A percentile compares a stretch with the other conserved stretches of the same genome.
These are phyloP conservation scores for Fennellomyces sp. DNA, from an alignment of 371 early-diverging fungal species.

Conservation along the genomic window DNA sequence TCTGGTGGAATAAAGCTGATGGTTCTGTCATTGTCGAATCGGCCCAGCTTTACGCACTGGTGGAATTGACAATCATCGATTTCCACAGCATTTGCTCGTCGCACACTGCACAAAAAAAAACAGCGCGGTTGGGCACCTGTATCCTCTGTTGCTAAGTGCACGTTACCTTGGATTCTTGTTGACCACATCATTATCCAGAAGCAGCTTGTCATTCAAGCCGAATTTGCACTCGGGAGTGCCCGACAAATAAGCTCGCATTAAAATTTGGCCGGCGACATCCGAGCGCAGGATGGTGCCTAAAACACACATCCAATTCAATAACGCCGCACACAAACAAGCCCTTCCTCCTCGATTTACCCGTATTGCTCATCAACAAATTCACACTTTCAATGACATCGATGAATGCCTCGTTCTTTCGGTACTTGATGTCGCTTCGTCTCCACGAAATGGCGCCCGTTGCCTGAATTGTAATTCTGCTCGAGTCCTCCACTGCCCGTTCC, in stretches of 20 bases:
- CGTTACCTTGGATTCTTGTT: constrained; percentile 33
- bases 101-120: no score
- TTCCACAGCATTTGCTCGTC: constrained; percentile 70
- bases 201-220: constrained; percentile 86
- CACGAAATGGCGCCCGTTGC: constrained; percentile 91
- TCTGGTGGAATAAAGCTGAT: constrained; percentile 98
- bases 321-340: no score
- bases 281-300: constrained; percentile 76
- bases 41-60: constrained; percentile 87
- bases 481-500: constrained; percentile 74
- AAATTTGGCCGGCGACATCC: constrained; percentile 82
- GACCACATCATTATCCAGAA: constrained; percentile 73
- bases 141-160: no score
- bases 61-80: constrained; percentile 94
- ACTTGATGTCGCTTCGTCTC: constrained; percentile 89
- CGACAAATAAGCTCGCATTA: constrained; percentile 95
- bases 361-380: constrained; percentile 81
- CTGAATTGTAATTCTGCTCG: constrained; percentile 86
- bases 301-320: no score
- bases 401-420: constrained; percentile 90
- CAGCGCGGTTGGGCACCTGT: no score
- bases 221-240: constrained; percentile 98
- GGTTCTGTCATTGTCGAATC: constrained; percentile 80
- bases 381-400: constrained; percentile 91
- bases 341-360: constrained; percentile 38